A percentile compares a stretch with the other conserved stretches of the same genome.
Evolutionary conservation across 2,329 filamentous ascomycete species (phyloP).

Genomic region (Graphilbum sp.): DNA sequence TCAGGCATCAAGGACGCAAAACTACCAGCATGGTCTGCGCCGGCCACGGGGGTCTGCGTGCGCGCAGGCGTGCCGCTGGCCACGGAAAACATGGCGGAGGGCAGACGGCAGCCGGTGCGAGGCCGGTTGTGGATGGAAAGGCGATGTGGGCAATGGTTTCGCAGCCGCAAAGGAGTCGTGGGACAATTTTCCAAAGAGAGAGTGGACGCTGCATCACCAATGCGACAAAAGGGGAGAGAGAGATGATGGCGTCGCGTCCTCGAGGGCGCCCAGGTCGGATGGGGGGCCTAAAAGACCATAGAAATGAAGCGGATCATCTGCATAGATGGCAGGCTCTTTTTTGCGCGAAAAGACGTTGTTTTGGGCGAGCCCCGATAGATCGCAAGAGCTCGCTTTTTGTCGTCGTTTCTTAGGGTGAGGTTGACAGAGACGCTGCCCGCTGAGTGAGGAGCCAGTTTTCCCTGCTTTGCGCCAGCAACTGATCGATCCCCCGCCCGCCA

Average conservation of each 20-base stretch:
- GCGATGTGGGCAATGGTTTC: conserved; percentile 19
- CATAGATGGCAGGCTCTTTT: conserved; percentile 30
- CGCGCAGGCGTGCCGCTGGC: conserved; percentile 42
- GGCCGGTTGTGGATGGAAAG: not conserved
- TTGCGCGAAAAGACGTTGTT: conserved; percentile 22
- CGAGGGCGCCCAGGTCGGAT: conserved; percentile 28
- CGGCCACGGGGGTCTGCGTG: conserved; percentile 28
- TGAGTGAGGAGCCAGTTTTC: conserved; percentile 8
- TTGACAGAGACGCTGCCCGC: conserved; percentile 9
- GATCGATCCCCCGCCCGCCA: not conserved
- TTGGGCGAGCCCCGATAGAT: conserved; percentile 35
- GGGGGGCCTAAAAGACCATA: conserved; percentile 31
- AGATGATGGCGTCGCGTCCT: conserved; percentile 31
- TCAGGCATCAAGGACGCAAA: conserved; percentile 38
- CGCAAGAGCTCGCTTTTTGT: conserved; percentile 29
- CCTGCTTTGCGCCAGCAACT: conserved; percentile 1
- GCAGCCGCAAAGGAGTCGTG: conserved; percentile 30
- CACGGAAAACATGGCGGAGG: conserved; percentile 34
- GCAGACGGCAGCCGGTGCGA: conserved; percentile 16
- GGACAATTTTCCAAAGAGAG: not conserved
- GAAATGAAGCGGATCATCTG: conserved; percentile 32
- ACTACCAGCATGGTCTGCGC: conserved; percentile 25
- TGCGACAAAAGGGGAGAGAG: conserved; percentile 1
- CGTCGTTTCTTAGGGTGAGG: conserved; percentile 10
- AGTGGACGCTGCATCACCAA: conserved; percentile 8